Percentiles rank a stretch among this genome's conserved stretches.
phyloP scores from a whole-genome alignment of 371 early-diverging fungal species.

The Mucor plumbeus region DNA sequence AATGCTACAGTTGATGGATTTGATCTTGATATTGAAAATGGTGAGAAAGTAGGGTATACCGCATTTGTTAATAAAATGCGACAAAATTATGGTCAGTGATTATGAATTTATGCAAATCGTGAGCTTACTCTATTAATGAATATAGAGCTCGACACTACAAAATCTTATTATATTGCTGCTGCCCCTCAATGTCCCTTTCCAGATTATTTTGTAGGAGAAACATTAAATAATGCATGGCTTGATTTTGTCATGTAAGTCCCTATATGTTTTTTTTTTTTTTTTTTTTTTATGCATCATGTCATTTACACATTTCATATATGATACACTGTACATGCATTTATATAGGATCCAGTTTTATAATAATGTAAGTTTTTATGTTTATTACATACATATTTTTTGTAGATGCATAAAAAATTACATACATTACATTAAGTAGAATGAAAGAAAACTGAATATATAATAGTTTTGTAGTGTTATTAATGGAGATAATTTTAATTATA shows the following conservation, averaged over 20 bases:
- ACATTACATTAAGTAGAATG: background rate
- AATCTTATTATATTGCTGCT: conserved; percentile 51
- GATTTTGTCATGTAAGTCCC: conserved; percentile 47
- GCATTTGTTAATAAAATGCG: conserved; percentile 54
- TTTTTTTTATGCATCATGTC: background rate
- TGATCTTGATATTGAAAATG: conserved; percentile 76
- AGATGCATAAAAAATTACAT: background rate
- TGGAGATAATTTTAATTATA: conserved; percentile 39
- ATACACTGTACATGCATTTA: background rate
- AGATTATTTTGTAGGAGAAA: conserved; percentile 55
- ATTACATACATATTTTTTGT: background rate
- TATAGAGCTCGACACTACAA: conserved; percentile 35
- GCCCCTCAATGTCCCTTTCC: conserved; percentile 67
- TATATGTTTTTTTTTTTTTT: background rate
- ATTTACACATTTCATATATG: background rate
- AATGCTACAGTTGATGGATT: conserved; percentile 69
- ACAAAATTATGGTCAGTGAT: conserved; percentile 28
- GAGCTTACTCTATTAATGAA: background rate
- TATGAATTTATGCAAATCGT: no score
- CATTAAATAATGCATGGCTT: conserved; percentile 48
- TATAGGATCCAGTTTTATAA: conserved; percentile 32
- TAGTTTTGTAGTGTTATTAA: conserved; percentile 33
- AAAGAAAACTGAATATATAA: background rate
- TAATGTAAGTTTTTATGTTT: conserved; percentile 23
- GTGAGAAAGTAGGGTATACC: conserved; percentile 58